Evolutionary conservation across 805 yeast genomes (phyloP).

Genomic region (Alloascoidea africana): DNA sequence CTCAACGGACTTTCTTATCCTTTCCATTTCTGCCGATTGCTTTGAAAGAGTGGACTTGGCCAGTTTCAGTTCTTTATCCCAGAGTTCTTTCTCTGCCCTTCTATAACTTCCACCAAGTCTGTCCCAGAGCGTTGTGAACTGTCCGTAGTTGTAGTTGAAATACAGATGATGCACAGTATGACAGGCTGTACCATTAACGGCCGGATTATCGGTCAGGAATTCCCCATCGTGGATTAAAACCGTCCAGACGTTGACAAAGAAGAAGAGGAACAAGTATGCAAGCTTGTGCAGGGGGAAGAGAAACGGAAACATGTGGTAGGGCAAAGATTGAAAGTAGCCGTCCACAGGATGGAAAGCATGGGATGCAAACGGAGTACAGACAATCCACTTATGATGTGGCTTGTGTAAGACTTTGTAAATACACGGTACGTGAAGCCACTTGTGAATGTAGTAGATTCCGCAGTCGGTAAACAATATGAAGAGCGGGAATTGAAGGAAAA

Average conservation of each 20-base stretch:
- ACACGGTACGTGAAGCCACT: conserved; percentile 85
- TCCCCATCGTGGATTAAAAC: conserved; percentile 98
- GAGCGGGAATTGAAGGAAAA: conserved; percentile 52
- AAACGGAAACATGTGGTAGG: conserved; percentile 88
- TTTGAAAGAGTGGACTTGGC: conserved; percentile 49
- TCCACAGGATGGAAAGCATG: conserved; percentile 98
- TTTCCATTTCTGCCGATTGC: conserved; percentile 64
- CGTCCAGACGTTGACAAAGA: conserved; percentile 94
- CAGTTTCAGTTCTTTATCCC: conserved; percentile 44
- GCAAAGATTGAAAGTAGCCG: conserved; percentile 84
- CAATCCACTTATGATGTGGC: conserved; percentile 98
- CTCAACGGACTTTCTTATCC: conserved; percentile 66
- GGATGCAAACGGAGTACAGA: conserved; percentile 95
- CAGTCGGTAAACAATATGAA: conserved; percentile 91
- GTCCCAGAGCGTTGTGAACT: conserved; percentile 97
- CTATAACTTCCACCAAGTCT: conserved; percentile 90
- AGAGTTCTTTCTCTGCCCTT: conserved; percentile 77
- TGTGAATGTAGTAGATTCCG: conserved; percentile 81
- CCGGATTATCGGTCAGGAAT: conserved; percentile 83
- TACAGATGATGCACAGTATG: conserved; percentile 94
- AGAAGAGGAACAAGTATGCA: conserved; percentile 66
- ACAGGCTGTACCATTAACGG: conserved; percentile 95
- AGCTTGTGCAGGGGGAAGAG: conserved; percentile 86
- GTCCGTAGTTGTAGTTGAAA: conserved; percentile 97
- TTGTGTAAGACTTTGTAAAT: conserved; percentile 83